phyloP scores from a whole-genome alignment of 2,329 filamentous ascomycete genomes.

The Coniochaeta pulveracea region DNA sequence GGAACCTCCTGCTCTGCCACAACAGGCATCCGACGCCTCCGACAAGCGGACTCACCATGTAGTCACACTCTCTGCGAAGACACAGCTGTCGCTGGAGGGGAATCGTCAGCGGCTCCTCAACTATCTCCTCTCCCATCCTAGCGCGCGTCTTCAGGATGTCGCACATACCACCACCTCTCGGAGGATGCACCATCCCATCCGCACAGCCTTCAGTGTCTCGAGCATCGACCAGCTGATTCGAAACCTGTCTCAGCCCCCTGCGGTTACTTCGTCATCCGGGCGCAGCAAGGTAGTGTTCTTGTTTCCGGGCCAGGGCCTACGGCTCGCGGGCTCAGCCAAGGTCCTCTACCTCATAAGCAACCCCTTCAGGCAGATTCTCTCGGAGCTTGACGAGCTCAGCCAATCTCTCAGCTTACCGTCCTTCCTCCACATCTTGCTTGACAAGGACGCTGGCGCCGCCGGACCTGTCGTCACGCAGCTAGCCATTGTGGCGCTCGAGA shows the following conservation, averaged over 20 bases:
- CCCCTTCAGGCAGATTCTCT: background rate
- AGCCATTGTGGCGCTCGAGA: conserved; percentile 11
- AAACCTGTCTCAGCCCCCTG: background rate
- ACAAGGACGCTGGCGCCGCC: background rate
- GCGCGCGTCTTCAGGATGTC: background rate
- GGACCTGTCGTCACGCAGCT: background rate
- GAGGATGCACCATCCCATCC: background rate
- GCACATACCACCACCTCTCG: background rate
- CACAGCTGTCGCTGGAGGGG: background rate
- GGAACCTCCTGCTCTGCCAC: conserved; percentile 6
- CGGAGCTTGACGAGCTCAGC: background rate
- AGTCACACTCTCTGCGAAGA: background rate
- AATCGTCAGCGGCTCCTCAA: background rate
- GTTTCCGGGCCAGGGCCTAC: background rate
- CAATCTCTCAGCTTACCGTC: background rate
- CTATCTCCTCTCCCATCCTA: background rate
- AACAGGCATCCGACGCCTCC: background rate
- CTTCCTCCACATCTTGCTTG: background rate
- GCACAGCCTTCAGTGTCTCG: background rate
- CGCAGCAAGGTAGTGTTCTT: background rate
- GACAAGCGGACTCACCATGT: conserved; percentile 3
- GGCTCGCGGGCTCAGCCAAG: background rate
- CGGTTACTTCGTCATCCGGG: background rate
- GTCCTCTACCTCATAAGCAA: background rate
- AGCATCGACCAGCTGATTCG: background rate